Conservation (phyloP, 768 basidiomycete genomes). For the Agaricus subrufescens region DNA sequence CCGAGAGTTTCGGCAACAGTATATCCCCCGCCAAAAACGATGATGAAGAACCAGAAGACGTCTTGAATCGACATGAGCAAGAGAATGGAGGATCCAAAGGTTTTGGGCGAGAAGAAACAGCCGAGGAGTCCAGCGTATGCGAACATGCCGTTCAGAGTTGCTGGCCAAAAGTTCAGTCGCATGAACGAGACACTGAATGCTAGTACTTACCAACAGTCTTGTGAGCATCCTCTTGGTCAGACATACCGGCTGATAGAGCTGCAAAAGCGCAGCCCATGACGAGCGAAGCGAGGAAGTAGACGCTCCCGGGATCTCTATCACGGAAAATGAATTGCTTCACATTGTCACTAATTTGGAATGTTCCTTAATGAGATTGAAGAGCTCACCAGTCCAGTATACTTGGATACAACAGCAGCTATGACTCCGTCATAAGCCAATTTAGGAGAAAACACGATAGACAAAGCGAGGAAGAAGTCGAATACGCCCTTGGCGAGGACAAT, state of each 20-base stretch:
- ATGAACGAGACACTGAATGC: not conserved
- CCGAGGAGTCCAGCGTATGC: constrained; percentile 13
- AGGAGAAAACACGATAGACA: constrained; percentile 19
- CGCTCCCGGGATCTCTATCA: constrained; percentile 10
- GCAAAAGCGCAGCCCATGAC: constrained; percentile 19
- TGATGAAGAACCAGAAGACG: constrained; percentile 17
- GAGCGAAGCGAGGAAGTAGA: constrained; percentile 15
- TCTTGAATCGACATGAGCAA: constrained; percentile 18
- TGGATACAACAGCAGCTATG: constrained; percentile 11
- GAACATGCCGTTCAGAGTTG: constrained; percentile 19
- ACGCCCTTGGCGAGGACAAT: constrained; percentile 18
- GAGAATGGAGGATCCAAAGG: constrained; percentile 19
- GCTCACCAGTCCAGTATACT: constrained; percentile 17
- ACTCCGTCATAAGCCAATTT: constrained; percentile 17
- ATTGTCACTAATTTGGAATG: not conserved
- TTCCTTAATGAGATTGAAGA: not conserved
- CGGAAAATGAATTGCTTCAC: constrained; percentile 10
- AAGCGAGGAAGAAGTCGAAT: constrained; percentile 16
- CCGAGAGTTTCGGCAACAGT: constrained; percentile 16
- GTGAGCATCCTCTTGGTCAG: constrained; percentile 17
- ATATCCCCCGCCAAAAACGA: constrained; percentile 15
- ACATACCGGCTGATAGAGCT: constrained; percentile 18
- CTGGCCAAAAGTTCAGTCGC: constrained; percentile 5
- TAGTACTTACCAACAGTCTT: constrained; percentile 17
- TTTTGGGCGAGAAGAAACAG: constrained; percentile 16